Conservation (phyloP, 2,329 filamentous ascomycete species). For the Teratosphaeria gauchensis region DNA sequence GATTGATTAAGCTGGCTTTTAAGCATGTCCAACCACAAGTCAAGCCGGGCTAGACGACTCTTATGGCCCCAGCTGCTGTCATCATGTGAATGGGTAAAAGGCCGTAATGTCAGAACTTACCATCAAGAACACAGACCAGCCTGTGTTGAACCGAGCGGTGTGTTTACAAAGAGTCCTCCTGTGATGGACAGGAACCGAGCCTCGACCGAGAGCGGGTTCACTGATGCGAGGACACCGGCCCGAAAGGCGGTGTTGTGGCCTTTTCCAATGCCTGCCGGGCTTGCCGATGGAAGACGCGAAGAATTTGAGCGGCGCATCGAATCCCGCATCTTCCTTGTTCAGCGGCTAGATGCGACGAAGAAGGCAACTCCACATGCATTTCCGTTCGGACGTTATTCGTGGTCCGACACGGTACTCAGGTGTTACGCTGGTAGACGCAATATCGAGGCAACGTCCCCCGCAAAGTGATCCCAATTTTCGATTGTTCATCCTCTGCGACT, state of each 20-base stretch:
- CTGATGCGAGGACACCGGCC: too few relatives aligned
- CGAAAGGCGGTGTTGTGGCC: too few relatives aligned
- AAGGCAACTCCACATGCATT: too few relatives aligned
- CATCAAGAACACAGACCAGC: neutral
- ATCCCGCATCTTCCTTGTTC: too few relatives aligned
- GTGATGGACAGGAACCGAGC: too few relatives aligned
- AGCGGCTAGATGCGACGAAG: too few relatives aligned
- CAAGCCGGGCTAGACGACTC: neutral
- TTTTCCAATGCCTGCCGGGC: too few relatives aligned
- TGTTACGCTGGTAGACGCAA: neutral
- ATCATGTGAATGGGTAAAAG: neutral
- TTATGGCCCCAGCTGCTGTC: neutral
- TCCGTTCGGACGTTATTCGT: neutral
- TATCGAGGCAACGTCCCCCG: neutral
- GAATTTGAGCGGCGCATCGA: too few relatives aligned
- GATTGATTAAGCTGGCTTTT: neutral
- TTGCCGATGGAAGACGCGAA: too few relatives aligned
- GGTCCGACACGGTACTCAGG: neutral
- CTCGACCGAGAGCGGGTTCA: too few relatives aligned
- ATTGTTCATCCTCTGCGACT: neutral
- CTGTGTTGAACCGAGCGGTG: too few relatives aligned
- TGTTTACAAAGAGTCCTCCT: too few relatives aligned
- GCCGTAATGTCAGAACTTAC: neutral
- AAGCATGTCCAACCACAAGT: neutral
- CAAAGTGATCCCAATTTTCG: neutral